Percentiles rank a stretch among this genome's conserved stretches.
phyloP scores from a whole-genome alignment of 805 yeast genomes.

The Starmerella apis region DNA sequence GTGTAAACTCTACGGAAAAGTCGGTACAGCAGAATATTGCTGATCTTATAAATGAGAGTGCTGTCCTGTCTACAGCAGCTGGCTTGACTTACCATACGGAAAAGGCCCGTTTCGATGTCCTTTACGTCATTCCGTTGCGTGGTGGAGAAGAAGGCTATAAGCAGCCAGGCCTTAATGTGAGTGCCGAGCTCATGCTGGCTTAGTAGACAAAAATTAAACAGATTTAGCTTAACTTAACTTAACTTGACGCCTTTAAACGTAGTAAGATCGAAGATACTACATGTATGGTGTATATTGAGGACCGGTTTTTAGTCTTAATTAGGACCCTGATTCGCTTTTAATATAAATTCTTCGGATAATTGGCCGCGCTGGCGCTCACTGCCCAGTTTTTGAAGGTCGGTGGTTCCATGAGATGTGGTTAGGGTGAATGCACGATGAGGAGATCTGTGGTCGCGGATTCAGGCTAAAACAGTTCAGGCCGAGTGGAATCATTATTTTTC shows the following conservation, averaged over 20 bases:
- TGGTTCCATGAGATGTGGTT: too few species aligned
- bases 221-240: too few species aligned
- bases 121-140: conserved; percentile 49
- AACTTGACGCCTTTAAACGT: too few species aligned
- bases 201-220: neutral
- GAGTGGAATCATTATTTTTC: neutral
- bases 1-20: conserved; percentile 8
- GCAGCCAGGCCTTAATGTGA: conserved; percentile 52
- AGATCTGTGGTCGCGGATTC: too few species aligned
- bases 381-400: too few species aligned
- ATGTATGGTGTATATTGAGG: too few species aligned
- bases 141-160: conserved; percentile 38
- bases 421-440: too few species aligned
- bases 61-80: conserved; percentile 41
- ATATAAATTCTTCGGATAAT: too few species aligned
- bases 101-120: conserved; percentile 52
- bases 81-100: conserved; percentile 52
- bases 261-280: too few species aligned
- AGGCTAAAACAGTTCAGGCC: neutral
- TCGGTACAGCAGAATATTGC: conserved; percentile 20
- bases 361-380: too few species aligned
- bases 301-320: too few species aligned
- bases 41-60: conserved; percentile 26
- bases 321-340: too few species aligned
- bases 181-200: conserved; percentile 41